A percentile compares a stretch with the other conserved stretches of the same genome.
phyloP scores from a whole-genome alignment of 108 stramenopile species.

The Cafeteria roenbergensis region DNA sequence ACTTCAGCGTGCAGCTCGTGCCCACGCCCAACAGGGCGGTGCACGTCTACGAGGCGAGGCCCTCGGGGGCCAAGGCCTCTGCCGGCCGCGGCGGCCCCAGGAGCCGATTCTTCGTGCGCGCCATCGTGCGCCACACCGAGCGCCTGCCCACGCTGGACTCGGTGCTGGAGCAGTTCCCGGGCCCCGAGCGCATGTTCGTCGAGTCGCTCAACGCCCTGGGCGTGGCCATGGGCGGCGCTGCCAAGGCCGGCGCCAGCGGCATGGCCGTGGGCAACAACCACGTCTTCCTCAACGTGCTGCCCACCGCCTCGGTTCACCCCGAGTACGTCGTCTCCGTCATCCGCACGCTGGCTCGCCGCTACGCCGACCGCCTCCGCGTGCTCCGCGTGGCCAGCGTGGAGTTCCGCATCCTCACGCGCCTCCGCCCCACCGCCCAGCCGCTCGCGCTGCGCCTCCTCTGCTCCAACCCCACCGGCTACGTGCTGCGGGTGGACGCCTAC shows the following conservation, averaged over 20 bases:
- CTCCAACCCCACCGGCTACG: slow-evolving; percentile 89
- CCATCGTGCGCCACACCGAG: slow-evolving; percentile 54
- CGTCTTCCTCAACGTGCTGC: slow-evolving; percentile 79
- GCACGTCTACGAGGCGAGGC: slow-evolving; percentile 77
- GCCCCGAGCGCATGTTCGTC: slow-evolving; percentile 69
- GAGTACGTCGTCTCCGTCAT: slow-evolving; percentile 68
- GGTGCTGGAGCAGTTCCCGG: slow-evolving; percentile 47
- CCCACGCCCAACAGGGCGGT: slow-evolving; percentile 39
- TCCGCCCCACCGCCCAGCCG: slow-evolving; percentile 58
- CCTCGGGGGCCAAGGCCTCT: slow-evolving; percentile 57
- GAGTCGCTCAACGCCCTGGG: slow-evolving; percentile 82
- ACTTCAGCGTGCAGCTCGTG: slow-evolving; percentile 67
- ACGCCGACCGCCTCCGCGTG: slow-evolving; percentile 57
- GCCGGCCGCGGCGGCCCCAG: slow-evolving; percentile 24
- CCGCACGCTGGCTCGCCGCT: slow-evolving; percentile 63
- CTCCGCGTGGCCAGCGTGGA: slow-evolving; percentile 84
- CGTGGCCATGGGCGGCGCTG: slow-evolving; percentile 34
- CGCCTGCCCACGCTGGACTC: slow-evolving; percentile 39
- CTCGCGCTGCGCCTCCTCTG: slow-evolving; percentile 77
- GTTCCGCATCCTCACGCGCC: slow-evolving; percentile 67
- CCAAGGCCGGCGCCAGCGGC: slow-evolving; percentile 20
- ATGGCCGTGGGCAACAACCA: slow-evolving; percentile 64
- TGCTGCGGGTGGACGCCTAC: slow-evolving; percentile 82
- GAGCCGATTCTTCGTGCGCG: slow-evolving; percentile 53
- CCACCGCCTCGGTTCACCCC: slow-evolving; percentile 42